phyloP scores from a whole-genome alignment of 2,329 filamentous ascomycete species.

The Fusarium concolor region DNA sequence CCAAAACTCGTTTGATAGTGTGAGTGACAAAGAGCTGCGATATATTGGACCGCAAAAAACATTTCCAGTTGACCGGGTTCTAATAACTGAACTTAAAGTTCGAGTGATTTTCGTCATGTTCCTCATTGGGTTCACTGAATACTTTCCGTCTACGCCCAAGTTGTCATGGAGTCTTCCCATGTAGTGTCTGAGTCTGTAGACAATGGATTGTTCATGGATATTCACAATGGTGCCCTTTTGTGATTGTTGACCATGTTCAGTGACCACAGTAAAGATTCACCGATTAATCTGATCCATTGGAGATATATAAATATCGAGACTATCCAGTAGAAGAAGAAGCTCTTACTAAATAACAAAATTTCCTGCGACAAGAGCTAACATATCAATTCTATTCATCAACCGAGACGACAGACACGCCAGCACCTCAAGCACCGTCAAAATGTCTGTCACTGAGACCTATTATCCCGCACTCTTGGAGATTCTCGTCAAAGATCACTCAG shows the following conservation, averaged over 20 bases:
- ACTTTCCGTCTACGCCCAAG: too few species aligned
- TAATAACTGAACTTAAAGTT: too few species aligned
- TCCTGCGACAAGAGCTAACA: not conserved
- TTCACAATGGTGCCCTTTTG: rapidly evolving
- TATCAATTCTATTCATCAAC: not conserved
- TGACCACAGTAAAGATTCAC: not conserved
- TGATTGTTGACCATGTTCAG: not conserved
- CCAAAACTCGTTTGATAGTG: not conserved
- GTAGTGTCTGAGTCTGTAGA: too few species aligned
- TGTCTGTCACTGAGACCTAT: conserved; percentile 2
- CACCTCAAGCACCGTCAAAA: not conserved
- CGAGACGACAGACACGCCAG: not conserved
- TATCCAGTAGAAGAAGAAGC: too few species aligned
- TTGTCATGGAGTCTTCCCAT: too few species aligned
- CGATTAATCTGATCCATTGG: too few species aligned
- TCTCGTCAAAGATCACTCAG: not conserved
- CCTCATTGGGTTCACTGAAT: too few species aligned
- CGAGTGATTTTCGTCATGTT: too few species aligned
- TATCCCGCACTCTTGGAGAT: not conserved
- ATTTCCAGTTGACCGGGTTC: too few species aligned
- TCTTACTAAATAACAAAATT: too few species aligned
- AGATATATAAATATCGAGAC: not conserved
- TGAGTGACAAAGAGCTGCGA: not conserved
- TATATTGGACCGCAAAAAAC: too few species aligned
- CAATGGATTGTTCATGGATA: not conserved